Base-by-base conservation (phyloP, 768 basidiomycete species). In the Russula dissimulans region DNA sequence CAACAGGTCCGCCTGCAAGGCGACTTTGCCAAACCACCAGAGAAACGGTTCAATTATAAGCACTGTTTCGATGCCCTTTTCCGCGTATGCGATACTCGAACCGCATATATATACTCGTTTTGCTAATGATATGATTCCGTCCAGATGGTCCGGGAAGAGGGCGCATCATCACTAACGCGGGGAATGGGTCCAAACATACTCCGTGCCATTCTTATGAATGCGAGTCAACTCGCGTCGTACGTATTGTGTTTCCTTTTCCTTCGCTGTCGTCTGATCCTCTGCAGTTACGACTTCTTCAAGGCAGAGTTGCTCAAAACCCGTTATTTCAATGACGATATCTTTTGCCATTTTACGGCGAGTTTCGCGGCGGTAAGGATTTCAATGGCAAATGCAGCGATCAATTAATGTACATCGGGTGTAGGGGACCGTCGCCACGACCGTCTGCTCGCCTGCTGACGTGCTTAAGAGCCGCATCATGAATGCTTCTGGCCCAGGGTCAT, bases 391-490 rank as follows among this genome's bases (percentile, higher is more conserved):
- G 15, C 17, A n/a, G 7, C 41, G 6, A 0, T n/a, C 47, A 18
- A 32, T 41, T 47, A 29, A 56, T 29, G 14, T 34, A 26, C 7
- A 15, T 17, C 14, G 11, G 8, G 29, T 26, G 36, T 60, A 87
- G 85, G 90, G 91, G 46, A 93, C 91, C 2, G 88, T 93, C 1
- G 91, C 91, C 6, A 93, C 91, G 3, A 92, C 91, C 0, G 82
- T 93, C 29, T 93, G 91, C 71, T 91, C 89, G 0, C 91, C 91
- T 0, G 90, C 91, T 1, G 91, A 93, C 69, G 91, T 93, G 38
- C 74, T 92, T 46, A 91, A 91, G 81, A 89, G 86, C 64, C 84
- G 91, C 39, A 89, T 93, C 69, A 93, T 93, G 91, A 91, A 88
- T 66, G 89, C 91, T 0, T 86, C 86, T 0, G 90, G 89, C 17